Conservation (phyloP, 2,329 filamentous ascomycete genomes). For the Sporothrix mexicana region DNA sequence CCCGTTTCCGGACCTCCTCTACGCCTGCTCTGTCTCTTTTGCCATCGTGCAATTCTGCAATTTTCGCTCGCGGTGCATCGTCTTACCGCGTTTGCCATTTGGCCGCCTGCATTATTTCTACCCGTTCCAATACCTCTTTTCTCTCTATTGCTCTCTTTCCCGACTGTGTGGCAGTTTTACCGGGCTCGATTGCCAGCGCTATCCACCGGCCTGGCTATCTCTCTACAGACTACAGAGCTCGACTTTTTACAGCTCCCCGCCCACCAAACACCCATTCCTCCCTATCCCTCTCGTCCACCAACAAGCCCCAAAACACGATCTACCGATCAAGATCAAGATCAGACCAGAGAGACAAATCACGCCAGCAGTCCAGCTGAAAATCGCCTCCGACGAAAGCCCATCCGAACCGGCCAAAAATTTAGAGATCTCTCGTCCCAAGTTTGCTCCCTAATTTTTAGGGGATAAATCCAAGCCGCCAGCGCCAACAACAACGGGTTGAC, state of each 20-base stretch:
- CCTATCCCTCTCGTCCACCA: not conserved
- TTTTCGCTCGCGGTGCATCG: slow-evolving; percentile 8
- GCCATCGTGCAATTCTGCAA: not conserved
- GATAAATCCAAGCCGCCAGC: not conserved
- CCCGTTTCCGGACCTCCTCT: slow-evolving; percentile 14
- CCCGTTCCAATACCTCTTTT: not conserved
- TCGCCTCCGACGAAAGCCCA: slow-evolving; percentile 19
- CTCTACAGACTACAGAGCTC: not conserved
- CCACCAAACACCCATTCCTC: not conserved
- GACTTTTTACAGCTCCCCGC: slow-evolving; percentile 11
- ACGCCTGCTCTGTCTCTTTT: not conserved
- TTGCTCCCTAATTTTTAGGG: not conserved
- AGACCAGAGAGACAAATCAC: slow-evolving; percentile 1
- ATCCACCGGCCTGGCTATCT: not conserved
- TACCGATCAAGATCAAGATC: slow-evolving; percentile 14
- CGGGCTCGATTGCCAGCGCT: not conserved
- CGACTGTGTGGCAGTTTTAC: slow-evolving; percentile 9
- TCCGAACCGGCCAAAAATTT: not conserved
- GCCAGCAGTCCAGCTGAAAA: not conserved
- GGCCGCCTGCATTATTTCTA: not conserved
- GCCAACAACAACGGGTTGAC: not conserved
- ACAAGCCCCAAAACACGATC: slow-evolving; percentile 20
- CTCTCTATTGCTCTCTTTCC: slow-evolving; percentile 11
- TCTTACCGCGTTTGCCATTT: slow-evolving; percentile 12
- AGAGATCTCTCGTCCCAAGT: not conserved